These are phyloP conservation scores for Trichocomaceae sp. DNA, from an alignment of 2,329 filamentous ascomycete genomes.

Conservation along the genomic window DNA sequence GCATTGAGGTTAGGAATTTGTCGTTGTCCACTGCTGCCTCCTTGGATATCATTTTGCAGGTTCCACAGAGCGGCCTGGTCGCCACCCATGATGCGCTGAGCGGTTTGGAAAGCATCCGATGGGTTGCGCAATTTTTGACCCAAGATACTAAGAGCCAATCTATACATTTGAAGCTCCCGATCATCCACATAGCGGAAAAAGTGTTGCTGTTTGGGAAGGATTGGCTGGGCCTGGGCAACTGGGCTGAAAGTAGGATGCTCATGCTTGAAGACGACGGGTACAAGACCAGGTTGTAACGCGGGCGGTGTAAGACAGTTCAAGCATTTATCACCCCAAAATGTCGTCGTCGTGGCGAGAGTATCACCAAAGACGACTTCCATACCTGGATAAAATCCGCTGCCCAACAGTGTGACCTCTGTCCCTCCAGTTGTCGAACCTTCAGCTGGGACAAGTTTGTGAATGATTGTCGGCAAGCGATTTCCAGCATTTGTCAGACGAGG, in stretches of 20 bases:
- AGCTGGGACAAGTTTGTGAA: conserved; percentile 75
- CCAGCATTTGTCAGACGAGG: conserved; percentile 47
- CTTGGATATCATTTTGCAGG: conserved; percentile 37
- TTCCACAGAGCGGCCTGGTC: conserved; percentile 44
- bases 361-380: conserved; percentile 83
- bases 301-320: conserved; percentile 73
- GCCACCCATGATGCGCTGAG: conserved; percentile 43
- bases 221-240: conserved; percentile 36
- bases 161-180: conserved; percentile 43
- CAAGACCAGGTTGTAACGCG: conserved; percentile 58
- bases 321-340: conserved; percentile 74
- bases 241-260: conserved; percentile 44
- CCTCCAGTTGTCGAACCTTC: conserved; percentile 78
- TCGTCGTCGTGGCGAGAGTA: conserved; percentile 61
- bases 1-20: conserved; percentile 39
- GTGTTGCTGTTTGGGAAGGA: conserved; percentile 44
- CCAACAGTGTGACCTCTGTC: conserved; percentile 79
- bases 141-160: conserved; percentile 38
- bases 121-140: conserved; percentile 43
- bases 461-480: conserved; percentile 54
- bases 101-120: conserved; percentile 43
- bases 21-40: conserved; percentile 39
- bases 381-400: conserved; percentile 70
- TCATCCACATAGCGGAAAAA: conserved; percentile 63
- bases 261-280: conserved; percentile 64